Percentiles rank a stretch among this genome's conserved stretches.
These are phyloP conservation scores for Poteriospumella lacustris DNA, from an alignment of 108 stramenopile genomes.

Conservation along the genomic window DNA sequence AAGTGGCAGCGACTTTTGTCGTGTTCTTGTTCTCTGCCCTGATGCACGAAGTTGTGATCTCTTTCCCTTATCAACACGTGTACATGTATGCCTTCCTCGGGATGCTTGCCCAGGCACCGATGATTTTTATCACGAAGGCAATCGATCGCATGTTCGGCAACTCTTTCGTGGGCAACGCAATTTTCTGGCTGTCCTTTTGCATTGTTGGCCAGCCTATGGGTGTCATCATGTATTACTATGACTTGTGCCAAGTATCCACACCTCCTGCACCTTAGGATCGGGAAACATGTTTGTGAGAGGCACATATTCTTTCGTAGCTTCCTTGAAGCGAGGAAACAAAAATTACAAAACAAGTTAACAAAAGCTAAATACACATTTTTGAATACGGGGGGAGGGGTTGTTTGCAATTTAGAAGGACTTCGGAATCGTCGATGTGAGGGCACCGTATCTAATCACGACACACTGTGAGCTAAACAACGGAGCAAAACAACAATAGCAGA, in stretches of 20 bases:
- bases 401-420: too few relatives aligned
- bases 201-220: constrained; percentile 50
- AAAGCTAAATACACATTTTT: too few relatives aligned
- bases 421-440: too few relatives aligned
- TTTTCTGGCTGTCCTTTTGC: constrained; percentile 48
- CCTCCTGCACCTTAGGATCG: too few relatives aligned
- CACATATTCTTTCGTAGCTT: too few relatives aligned
- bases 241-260: constrained; percentile 22
- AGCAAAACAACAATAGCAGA: too few relatives aligned
- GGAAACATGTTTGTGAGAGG: too few relatives aligned
- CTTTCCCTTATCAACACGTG: constrained; percentile 76
- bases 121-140: constrained; percentile 72
- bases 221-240: constrained; percentile 45
- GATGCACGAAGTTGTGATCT: constrained; percentile 79
- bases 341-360: too few relatives aligned
- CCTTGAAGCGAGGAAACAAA: too few relatives aligned
- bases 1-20: constrained; percentile 62
- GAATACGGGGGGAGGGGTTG: too few relatives aligned
- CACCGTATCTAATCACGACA: too few relatives aligned
- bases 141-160: constrained; percentile 44
- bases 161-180: constrained; percentile 34
- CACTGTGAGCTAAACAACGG: too few relatives aligned
- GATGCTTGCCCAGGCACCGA: constrained; percentile 84
- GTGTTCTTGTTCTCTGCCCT: constrained; percentile 83
- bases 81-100: constrained; percentile 71